Evolutionary conservation across 768 basidiomycete species (phyloP), one percentile per base, ranked within the genome.

Genomic region (Tremella fuciformis): DNA sequence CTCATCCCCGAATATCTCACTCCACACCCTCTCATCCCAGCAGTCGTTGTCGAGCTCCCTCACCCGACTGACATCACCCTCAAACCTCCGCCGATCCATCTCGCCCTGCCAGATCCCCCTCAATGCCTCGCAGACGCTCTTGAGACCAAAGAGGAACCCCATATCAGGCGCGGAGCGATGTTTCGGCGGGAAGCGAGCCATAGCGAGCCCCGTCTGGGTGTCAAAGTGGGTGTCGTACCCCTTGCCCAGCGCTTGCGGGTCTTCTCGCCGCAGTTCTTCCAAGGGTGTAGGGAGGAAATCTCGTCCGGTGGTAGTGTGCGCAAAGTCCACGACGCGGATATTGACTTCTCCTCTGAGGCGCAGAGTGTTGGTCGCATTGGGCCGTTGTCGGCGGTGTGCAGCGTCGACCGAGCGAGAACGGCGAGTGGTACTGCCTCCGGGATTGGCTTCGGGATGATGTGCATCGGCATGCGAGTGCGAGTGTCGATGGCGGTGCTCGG

Each of bases 311-410:
- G 92, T 97, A 52, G 96, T 97, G 73, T 97, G 94, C 13, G 94
- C 96, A 78, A 99, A 99, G 78, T 99, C 96, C 55, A 99, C 96
- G 52, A 99, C 85, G 37, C 93, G 90, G 62, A 99, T 88, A 72
- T 89, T 91, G 59, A 98, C 84, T 74, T 96, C 94, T 29, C 96
- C 96, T 21, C 89, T 81, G 73, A 86, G 88, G 58, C 86, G 84
- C 53, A 84, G 22, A 15, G 38, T 57, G 25, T 59, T 55, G 11
- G 19, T 3, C 37, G 49, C 18, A 19, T 53, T 53, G 1, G 59
- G 46, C 1, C 48, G 40, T 18, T 15, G 22, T 1, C 21, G 24
- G 13, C n/a, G 15, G 21, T 48, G 42, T 13, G 21, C 16, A 13
- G 39, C 46, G 18, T 29, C 16, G 19, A n/a, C 13, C 25, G 46